Evolutionary conservation across 768 basidiomycete genomes (phyloP).

Genomic region (Polyporus arcularius): DNA sequence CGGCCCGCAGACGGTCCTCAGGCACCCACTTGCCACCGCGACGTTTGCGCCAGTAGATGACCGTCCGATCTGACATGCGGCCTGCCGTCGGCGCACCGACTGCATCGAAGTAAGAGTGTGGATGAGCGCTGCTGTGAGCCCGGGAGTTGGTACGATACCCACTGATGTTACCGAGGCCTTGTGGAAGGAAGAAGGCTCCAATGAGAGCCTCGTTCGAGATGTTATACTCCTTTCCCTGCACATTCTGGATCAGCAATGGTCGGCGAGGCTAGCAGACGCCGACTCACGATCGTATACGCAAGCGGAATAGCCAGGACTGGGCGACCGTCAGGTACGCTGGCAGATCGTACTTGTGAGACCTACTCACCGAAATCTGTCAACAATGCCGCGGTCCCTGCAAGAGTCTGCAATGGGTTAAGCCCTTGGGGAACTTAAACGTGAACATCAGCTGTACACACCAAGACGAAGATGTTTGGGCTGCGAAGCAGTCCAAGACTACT

Average conservation of each 20-base stretch:
- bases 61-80: conserved; percentile 53
- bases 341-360: not conserved
- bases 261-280: not conserved
- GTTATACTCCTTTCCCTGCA: conserved; percentile 56
- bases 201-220: conserved; percentile 59
- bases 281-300: conserved; percentile 64
- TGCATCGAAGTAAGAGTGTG: conserved; percentile 21
- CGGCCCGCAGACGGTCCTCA: conserved; percentile 65
- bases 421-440: no score
- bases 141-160: conserved; percentile 15
- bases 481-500: conserved; percentile 49
- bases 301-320: conserved; percentile 56
- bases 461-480: conserved; percentile 57
- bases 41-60: conserved; percentile 48
- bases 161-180: conserved; percentile 63
- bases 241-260: not conserved
- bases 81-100: conserved; percentile 65
- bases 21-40: conserved; percentile 64
- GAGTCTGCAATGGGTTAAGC: conserved; percentile 34
- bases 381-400: conserved; percentile 36
- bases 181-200: conserved; percentile 60
- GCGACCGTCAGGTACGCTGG: not conserved
- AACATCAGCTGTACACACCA: conserved; percentile 41
- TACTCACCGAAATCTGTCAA: conserved; percentile 38
- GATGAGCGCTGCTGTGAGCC: not conserved